Conservation (phyloP, 495 filamentous ascomycete species). For the Podospora anserina region DNA sequence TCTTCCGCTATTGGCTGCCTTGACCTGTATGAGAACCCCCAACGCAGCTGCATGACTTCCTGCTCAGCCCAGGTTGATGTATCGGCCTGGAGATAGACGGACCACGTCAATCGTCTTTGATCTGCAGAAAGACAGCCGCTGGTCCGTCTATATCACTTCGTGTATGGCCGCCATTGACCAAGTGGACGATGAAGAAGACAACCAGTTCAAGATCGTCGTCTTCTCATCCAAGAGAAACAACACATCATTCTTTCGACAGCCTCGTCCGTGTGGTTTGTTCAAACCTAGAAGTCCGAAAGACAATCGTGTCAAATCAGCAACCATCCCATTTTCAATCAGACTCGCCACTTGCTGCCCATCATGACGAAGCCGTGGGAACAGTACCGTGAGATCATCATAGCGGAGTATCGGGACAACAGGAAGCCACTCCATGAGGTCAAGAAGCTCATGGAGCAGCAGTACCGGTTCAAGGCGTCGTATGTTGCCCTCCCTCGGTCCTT, state of each 20-base stretch:
- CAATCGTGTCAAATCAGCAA: not conserved
- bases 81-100: not conserved
- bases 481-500: constrained; percentile 15
- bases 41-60: not conserved
- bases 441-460: constrained; percentile 40
- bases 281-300: not conserved
- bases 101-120: not conserved
- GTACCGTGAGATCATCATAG: constrained; percentile 37
- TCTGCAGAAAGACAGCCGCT: not conserved
- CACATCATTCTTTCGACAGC: not conserved
- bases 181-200: not conserved
- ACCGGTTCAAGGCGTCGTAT: constrained; percentile 47
- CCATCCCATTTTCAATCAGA: not conserved
- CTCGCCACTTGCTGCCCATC: constrained; percentile 9
- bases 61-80: not conserved
- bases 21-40: not conserved
- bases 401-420: constrained; percentile 41
- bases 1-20: not conserved
- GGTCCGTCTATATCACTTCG: not conserved
- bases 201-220: not conserved
- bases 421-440: constrained; percentile 42
- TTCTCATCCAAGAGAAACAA: not conserved
- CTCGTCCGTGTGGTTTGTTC: not conserved
- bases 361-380: constrained; percentile 48
- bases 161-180: not conserved